Conservation (phyloP, 176 grass and related monocot species). For the Miscanthus lutarioriparius region DNA sequence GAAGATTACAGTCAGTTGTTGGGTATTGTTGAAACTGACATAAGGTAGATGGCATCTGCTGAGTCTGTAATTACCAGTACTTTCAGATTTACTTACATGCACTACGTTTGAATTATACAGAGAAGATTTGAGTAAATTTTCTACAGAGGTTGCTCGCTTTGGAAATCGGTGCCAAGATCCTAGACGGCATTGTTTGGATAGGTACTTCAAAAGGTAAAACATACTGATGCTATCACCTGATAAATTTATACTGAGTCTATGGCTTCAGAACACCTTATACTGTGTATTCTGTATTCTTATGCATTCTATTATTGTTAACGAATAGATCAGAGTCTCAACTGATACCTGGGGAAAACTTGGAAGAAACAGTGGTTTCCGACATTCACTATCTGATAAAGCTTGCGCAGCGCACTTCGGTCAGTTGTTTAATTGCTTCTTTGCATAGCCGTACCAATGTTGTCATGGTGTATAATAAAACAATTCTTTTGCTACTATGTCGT, state of each 20-base stretch:
- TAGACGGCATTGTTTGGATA: conserved; percentile 62
- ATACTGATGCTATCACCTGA: neutral
- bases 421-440: conserved; percentile 19
- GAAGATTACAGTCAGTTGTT: conserved; percentile 47
- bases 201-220: conserved; percentile 50
- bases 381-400: conserved; percentile 55
- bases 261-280: neutral
- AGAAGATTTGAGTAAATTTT: conserved; percentile 51
- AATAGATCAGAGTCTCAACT: conserved; percentile 46
- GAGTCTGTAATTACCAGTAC: neutral
- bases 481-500: too few relatives aligned
- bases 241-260: neutral
- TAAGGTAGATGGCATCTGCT: conserved; percentile 32
- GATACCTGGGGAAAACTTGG: conserved; percentile 17
- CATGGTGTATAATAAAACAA: too few relatives aligned
- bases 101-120: conserved; percentile 40
- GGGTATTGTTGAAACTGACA: conserved; percentile 48
- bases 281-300: neutral
- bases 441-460: neutral
- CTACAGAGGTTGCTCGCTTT: conserved; percentile 56
- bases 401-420: conserved; percentile 47
- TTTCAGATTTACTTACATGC: conserved; percentile 28
- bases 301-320: neutral
- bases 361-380: conserved; percentile 37
- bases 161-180: conserved; percentile 60